These are phyloP conservation scores for Chlamydomonas schloesseri DNA, from an alignment of 139 green algal species.

Conservation along the genomic window DNA sequence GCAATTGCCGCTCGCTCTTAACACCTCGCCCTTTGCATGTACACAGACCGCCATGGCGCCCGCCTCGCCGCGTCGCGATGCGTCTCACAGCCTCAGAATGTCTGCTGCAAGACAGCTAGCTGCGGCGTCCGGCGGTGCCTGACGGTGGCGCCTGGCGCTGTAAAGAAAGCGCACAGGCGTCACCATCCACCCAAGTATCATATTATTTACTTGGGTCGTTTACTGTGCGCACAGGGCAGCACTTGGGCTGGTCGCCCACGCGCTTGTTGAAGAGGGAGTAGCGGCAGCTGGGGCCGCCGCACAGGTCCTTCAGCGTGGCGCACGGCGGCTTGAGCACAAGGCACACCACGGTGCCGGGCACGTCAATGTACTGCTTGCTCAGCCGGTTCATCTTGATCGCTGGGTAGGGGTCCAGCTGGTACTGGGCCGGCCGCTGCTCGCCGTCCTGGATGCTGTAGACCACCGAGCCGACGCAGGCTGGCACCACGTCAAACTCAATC, in stretches of 20 bases:
- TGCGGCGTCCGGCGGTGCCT: too few species aligned
- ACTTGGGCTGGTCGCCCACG: constrained; percentile 24
- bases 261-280: constrained; percentile 43
- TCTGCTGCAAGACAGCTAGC: too few species aligned
- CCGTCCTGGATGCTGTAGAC: constrained; percentile 29
- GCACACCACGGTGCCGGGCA: constrained; percentile 14
- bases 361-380: background rate
- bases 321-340: constrained; percentile 11
- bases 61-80: too few species aligned
- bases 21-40: too few species aligned
- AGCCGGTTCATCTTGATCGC: constrained; percentile 42
- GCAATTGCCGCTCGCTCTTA: too few species aligned
- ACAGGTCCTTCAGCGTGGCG: background rate
- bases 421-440: constrained; percentile 4
- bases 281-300: constrained; percentile 11
- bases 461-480: constrained; percentile 12
- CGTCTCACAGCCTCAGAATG: background rate
- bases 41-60: too few species aligned
- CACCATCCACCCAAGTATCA: too few species aligned
- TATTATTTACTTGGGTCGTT: background rate
- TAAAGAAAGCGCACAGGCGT: too few species aligned
- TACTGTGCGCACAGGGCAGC: constrained; percentile 29
- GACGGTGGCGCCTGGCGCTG: too few species aligned
- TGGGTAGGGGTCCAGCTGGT: constrained; percentile 34
- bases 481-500: constrained; percentile 35